A percentile compares a stretch with the other conserved stretches of the same genome.
Conservation (phyloP, 2,329 filamentous ascomycete genomes). For the Aspergillus aculeatinus region DNA sequence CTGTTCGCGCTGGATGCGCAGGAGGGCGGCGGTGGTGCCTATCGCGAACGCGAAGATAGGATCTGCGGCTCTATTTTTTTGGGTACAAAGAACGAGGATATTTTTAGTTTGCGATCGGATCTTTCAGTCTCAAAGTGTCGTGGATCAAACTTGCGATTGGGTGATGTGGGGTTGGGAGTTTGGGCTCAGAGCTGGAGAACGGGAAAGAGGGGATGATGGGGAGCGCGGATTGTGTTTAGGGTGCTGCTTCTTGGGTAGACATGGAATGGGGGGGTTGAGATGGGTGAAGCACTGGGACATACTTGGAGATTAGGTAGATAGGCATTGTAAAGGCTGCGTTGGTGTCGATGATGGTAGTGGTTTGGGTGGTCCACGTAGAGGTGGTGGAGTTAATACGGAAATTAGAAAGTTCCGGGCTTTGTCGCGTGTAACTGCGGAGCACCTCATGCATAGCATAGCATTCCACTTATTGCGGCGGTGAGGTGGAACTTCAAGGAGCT, state of each 20-base stretch:
- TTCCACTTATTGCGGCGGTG: too few relatives aligned
- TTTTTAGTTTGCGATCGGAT: neutral
- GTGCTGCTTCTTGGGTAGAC: neutral
- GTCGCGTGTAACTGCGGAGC: too few relatives aligned
- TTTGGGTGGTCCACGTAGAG: too few relatives aligned
- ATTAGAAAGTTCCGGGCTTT: too few relatives aligned
- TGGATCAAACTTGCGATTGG: neutral
- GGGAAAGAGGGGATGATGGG: conserved; percentile 3
- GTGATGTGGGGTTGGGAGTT: neutral
- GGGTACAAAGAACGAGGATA: neutral
- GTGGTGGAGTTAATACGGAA: neutral
- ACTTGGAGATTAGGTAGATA: conserved; percentile 46
- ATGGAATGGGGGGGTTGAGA: neutral
- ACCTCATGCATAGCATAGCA: too few relatives aligned
- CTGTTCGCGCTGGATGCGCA: conserved; percentile 57
- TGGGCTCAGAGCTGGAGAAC: neutral
- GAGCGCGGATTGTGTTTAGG: neutral
- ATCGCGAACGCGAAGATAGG: conserved; percentile 55
- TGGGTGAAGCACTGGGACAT: conserved; percentile 10
- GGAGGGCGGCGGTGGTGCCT: conserved; percentile 52
- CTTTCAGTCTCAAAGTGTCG: neutral
- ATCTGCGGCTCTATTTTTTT: conserved; percentile 46
- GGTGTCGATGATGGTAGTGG: neutral
- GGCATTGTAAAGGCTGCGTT: conserved; percentile 15
- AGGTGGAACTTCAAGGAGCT: too few relatives aligned